Percentiles rank a stretch among this genome's conserved stretches.
Conservation (phyloP, 73 alveolate genomes). For the Durusdinium trenchii region DNA sequence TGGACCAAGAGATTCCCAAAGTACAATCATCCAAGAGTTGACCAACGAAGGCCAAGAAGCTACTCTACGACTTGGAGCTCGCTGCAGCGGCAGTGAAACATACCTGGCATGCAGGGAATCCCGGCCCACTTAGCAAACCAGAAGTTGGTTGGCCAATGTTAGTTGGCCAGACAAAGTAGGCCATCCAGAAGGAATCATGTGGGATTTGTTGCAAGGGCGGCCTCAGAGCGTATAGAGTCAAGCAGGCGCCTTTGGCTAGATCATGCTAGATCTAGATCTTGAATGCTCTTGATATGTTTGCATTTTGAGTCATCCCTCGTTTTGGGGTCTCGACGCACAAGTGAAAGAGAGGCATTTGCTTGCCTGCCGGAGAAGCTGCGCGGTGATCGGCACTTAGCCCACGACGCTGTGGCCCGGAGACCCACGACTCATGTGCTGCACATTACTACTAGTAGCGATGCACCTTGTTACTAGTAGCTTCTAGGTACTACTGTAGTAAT, state of each 20-base stretch:
- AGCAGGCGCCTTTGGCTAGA: no score
- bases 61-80: conserved; percentile 63
- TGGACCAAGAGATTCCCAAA: not conserved
- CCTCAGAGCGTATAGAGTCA: no score
- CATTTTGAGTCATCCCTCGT: no score
- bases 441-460: not conserved
- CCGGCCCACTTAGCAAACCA: not conserved
- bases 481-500: no score
- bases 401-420: conserved; percentile 28
- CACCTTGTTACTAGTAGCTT: not conserved
- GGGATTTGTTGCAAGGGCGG: no score
- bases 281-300: no score
- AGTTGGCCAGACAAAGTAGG: no score
- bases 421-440: no score
- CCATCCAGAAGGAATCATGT: no score
- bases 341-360: not conserved
- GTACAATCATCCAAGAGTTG: not conserved
- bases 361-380: conserved; percentile 65
- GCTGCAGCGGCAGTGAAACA: conserved; percentile 55
- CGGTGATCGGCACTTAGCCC: conserved; percentile 29
- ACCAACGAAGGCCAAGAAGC: conserved; percentile 11
- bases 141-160: no score
- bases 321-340: no score
- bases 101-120: conserved; percentile 32
- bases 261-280: no score